phyloP scores from a whole-genome alignment of 208 protist genomes.

The Acanthamoeba castellanii region DNA sequence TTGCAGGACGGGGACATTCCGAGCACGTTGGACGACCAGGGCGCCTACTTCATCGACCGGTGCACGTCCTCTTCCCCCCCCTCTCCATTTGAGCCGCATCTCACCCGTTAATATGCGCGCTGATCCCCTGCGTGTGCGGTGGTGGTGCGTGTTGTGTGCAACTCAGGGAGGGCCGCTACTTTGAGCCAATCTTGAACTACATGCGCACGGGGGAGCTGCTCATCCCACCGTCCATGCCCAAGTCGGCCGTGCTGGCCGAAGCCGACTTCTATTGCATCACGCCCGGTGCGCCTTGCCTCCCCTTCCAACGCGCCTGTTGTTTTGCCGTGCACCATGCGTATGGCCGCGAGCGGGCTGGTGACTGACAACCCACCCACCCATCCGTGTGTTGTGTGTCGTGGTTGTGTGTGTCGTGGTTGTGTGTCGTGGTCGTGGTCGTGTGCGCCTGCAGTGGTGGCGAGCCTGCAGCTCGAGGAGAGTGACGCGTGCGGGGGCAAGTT shows the following conservation, averaged over 20 bases:
- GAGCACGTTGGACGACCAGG: slow-evolving; percentile 38
- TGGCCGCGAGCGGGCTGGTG: too few species aligned
- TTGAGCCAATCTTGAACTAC: slow-evolving; percentile 48
- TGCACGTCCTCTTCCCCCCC: background rate
- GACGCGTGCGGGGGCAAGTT: slow-evolving; percentile 52
- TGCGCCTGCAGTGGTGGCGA: background rate
- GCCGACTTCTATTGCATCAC: slow-evolving; percentile 58
- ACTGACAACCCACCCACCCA: too few species aligned
- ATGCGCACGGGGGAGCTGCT: slow-evolving; percentile 44
- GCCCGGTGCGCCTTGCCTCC: background rate
- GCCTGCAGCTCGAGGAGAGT: slow-evolving; percentile 17
- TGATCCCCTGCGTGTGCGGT: background rate
- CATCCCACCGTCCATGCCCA: slow-evolving; percentile 29
- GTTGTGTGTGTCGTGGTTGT: too few species aligned
- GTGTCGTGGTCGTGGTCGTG: too few species aligned
- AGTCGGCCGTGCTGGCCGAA: background rate
- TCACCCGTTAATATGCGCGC: too few species aligned
- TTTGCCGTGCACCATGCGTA: too few species aligned
- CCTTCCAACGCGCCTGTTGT: background rate
- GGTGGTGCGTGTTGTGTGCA: background rate
- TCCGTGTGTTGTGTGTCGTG: too few species aligned
- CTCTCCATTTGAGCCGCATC: too few species aligned
- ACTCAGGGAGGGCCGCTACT: slow-evolving; percentile 21
- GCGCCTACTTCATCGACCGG: slow-evolving; percentile 25
- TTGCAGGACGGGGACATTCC: slow-evolving; percentile 37